Conservation (phyloP, 108 stramenopile genomes). For the Discostella stelligeroides region DNA sequence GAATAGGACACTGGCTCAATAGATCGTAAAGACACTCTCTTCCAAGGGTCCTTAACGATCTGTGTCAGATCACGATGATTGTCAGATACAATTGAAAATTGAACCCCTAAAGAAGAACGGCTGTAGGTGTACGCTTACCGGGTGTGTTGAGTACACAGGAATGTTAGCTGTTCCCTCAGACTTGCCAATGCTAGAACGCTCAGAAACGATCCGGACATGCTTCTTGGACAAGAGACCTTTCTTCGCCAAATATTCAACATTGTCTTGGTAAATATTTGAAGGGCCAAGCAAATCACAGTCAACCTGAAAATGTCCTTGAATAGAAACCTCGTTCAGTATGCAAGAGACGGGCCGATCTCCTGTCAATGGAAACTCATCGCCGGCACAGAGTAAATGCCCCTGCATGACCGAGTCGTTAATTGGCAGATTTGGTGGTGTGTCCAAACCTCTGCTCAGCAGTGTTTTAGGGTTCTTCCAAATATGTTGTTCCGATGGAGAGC, state of each 20-base stretch:
- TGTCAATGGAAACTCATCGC: conserved; percentile 84
- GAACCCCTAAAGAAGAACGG: no score
- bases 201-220: conserved; percentile 14
- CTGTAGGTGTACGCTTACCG: conserved; percentile 27
- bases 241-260: conserved; percentile 46
- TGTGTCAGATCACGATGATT: conserved; percentile 8
- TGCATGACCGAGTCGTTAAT: conserved; percentile 77
- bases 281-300: conserved; percentile 71
- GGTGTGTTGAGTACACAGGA: conserved; percentile 58
- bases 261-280: conserved; percentile 54
- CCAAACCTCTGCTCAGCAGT: conserved; percentile 68
- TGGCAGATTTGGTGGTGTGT: conserved; percentile 81
- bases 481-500: conserved; percentile 86
- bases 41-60: conserved; percentile 71
- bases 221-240: conserved; percentile 24
- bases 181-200: neutral
- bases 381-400: conserved; percentile 91
- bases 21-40: conserved; percentile 71
- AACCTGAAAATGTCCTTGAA: conserved; percentile 4
- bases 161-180: conserved; percentile 6
- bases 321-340: conserved; percentile 36
- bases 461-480: conserved; percentile 77
- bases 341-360: conserved; percentile 38
- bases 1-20: conserved; percentile 80
- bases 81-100: conserved; percentile 1